Evolutionary conservation across 73 alveolate genomes (phyloP), one percentile per base, ranked within the genome.

Genomic region (Tetrahymena thermophila): DNA sequence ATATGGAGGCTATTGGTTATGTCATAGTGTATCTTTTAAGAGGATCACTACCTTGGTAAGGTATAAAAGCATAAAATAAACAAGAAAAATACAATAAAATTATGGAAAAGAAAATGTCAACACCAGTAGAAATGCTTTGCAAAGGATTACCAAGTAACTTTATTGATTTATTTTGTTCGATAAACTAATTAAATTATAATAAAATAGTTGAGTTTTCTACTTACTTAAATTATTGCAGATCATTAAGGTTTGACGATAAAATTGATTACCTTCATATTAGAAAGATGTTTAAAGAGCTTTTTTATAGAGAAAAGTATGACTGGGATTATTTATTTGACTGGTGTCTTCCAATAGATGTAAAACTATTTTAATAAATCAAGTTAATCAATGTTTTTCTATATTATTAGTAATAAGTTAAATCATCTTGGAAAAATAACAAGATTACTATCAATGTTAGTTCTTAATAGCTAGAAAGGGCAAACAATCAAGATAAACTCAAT

Each of bases 31-130:
- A 96, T 95, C 85, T 98, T 71, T 93, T 95, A 38, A 97, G 94
- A 94, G 99, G 99, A 10, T 71, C 94, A n/a, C 97, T 98, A 28
- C 98, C 98, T 25, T 98, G 99, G 99, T 83, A 96, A 84, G 97
- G 97, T 43, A 95, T 97, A 11, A 94, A 93, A 55, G 96, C 97
- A 34, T 93, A 94, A 35, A 95, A 95, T 35, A 97, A 96, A 93
- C 85, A 96, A 25, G 97, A 96, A 93, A 97, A 96, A 89, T 95
- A 96, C 84, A 94, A 96, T 55, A 94, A 93, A 94, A 96, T 96
- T 50, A 96, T 96, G 85, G 97, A 96, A 89, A 94, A 93, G 34
- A 97, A 97, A 96, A 44, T 94, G 71, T 95, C 97, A 35, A 97
- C 97, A 43, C 97, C 99, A 5, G 83, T 97, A 10, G 98, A 97